Evolutionary conservation across 2,329 filamentous ascomycete genomes (phyloP).

Genomic region (Endoconidiophora laricicola): DNA sequence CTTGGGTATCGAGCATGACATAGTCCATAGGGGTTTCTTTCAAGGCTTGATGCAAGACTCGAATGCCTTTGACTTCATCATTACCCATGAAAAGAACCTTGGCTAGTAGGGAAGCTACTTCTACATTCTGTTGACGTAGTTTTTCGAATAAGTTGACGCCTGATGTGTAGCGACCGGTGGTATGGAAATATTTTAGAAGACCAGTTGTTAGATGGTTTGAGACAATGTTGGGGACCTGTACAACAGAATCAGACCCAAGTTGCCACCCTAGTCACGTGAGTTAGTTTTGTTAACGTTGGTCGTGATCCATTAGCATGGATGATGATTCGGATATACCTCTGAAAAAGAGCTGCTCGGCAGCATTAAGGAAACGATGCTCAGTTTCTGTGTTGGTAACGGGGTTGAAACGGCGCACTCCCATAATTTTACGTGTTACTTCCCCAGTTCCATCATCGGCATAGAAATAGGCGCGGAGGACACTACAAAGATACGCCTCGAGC

Average conservation of each 20-base stretch:
- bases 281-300: no score
- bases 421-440: conserved; percentile 88
- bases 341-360: conserved; percentile 90
- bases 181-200: conserved; percentile 84
- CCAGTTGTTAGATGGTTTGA: conserved; percentile 93
- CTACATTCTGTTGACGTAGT: conserved; percentile 72
- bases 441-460: conserved; percentile 93
- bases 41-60: conserved; percentile 71
- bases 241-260: conserved; percentile 87
- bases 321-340: conserved; percentile 38
- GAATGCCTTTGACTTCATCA: conserved; percentile 90
- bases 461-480: conserved; percentile 81
- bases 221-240: conserved; percentile 92
- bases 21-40: conserved; percentile 96
- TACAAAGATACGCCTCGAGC: conserved; percentile 95
- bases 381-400: conserved; percentile 96
- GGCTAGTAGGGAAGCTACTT: conserved; percentile 83
- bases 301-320: no score
- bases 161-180: conserved; percentile 82
- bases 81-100: conserved; percentile 88
- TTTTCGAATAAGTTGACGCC: conserved; percentile 98
- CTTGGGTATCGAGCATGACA: conserved; percentile 85
- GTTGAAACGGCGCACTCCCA: conserved; percentile 94
- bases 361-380: conserved; percentile 88
- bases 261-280: conserved; percentile 53